These are phyloP conservation scores for Auriculariales sp. DNA, from an alignment of 768 basidiomycete species.

Conservation along the genomic window DNA sequence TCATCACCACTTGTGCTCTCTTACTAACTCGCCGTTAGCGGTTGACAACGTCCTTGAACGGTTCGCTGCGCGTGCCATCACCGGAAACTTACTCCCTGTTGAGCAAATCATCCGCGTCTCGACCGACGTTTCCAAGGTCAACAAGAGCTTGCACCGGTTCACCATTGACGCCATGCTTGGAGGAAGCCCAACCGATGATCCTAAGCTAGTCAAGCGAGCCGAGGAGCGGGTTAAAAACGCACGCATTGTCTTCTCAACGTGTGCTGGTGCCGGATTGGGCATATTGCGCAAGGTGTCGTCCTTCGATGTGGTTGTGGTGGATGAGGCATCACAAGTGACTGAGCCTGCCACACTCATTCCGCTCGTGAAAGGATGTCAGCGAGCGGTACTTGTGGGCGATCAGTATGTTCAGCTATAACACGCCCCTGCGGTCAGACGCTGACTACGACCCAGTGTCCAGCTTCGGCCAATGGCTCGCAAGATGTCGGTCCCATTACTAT, in stretches of 20 bases:
- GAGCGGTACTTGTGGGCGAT: conserved; percentile 51
- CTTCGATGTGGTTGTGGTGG: conserved; percentile 49
- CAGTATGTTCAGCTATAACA: conserved; percentile 32
- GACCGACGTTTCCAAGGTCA: conserved; percentile 49
- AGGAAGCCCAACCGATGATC: conserved; percentile 49
- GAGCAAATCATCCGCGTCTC: conserved; percentile 54
- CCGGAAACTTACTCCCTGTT: conserved; percentile 28
- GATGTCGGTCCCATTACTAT: conserved; percentile 40
- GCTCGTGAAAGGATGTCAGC: conserved; percentile 44
- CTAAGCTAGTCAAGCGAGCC: conserved; percentile 39
- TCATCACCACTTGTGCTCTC: neutral
- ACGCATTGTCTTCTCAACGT: conserved; percentile 48
- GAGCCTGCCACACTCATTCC: conserved; percentile 54
- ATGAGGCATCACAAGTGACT: conserved; percentile 59
- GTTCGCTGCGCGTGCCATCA: conserved; percentile 34
- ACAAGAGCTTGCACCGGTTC: conserved; percentile 38
- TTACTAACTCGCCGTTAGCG: conserved; percentile 22
- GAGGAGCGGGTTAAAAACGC: conserved; percentile 42
- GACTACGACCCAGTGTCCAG: conserved; percentile 34
- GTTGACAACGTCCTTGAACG: conserved; percentile 59
- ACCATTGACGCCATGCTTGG: conserved; percentile 53
- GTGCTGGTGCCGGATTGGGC: conserved; percentile 30
- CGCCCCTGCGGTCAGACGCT: neutral
- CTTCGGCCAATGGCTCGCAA: conserved; percentile 48
- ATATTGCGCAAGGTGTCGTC: conserved; percentile 18